A percentile compares a stretch with the other conserved stretches of the same genome.
phyloP scores from a whole-genome alignment of 257 asterid species.

The Oldenlandia corymbosa region DNA sequence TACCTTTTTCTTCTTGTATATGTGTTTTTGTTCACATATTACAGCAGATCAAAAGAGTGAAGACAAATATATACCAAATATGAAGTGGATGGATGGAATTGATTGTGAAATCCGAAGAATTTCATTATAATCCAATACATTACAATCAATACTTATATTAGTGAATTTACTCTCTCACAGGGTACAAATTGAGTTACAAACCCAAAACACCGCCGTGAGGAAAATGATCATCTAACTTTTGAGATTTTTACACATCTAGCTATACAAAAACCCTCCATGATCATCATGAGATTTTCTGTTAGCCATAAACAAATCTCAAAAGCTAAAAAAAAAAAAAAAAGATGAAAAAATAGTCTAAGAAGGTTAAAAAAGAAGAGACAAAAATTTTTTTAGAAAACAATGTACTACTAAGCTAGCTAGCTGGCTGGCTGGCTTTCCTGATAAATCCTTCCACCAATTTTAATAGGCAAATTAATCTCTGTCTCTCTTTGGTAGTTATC shows the following conservation, averaged over 20 bases:
- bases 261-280: constrained; percentile 4
- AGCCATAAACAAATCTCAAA: constrained; percentile 25
- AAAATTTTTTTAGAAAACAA: not conserved
- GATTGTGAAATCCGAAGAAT: not conserved
- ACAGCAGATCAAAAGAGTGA: too few relatives aligned
- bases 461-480: not conserved
- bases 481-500: constrained; percentile 1
- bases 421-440: not conserved
- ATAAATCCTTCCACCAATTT: not conserved
- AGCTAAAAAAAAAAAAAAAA: constrained; percentile 8
- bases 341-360: not conserved
- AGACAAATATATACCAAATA: too few relatives aligned
- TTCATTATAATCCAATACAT: too few relatives aligned
- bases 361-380: constrained; percentile 3
- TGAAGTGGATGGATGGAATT: not conserved
- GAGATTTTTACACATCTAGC: constrained; percentile 36
- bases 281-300: constrained; percentile 10
- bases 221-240: constrained; percentile 30
- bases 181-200: constrained; percentile 34
- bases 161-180: constrained; percentile 37
- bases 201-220: constrained; percentile 50
- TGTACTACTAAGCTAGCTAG: not conserved
- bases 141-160: too few relatives aligned
- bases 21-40: not conserved
- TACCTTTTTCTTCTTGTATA: not conserved